Evolutionary conservation across 2,329 filamentous ascomycete genomes (phyloP), one percentile per base, ranked within the genome.

Genomic region (Xylariaceae sp.): DNA sequence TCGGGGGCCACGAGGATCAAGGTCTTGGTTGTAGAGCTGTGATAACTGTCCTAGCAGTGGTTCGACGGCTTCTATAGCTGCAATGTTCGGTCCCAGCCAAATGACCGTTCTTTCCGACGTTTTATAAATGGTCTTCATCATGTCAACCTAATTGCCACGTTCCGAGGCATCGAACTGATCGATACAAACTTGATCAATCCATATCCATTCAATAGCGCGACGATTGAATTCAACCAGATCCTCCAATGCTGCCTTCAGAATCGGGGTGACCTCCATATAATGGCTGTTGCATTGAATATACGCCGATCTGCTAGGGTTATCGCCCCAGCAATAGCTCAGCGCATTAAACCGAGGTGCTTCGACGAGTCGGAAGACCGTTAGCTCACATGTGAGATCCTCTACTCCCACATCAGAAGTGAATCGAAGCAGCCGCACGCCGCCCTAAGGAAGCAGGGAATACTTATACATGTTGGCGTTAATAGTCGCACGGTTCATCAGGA

Each of bases 71-170:
- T 31, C 42, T 10, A 44, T 44, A 18, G 11, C 42, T 9, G 19
- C 12, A 28, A 38, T 49, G 2, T 44, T 22, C 12, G 33, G 19
- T 2, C 41, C 41, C 33, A 49, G 33, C 41, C 33, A 49, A 19
- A 49, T 49, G 40, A 49, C 44, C 28, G 41, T 49, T 39, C 41
- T 49, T 14, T 45, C 33, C 9, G 33, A 49, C 19, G 47, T 44
- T 49, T 44, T 43, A 18, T 49, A 49, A 18, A 49, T 49, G 33
- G 33, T 39, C 41, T 49, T 49, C 33, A 49, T 49, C 19, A 49
- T 49, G 33, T 49, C 33, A 13, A 49, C 41, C 41, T 49, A 31
- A 44, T 41, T 49, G 22, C 33, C 33, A 13, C 19, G 33, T 18
- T 49, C 33, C 13, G 18, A 44, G 6, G 22, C 31, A 19, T 44